phyloP scores from a whole-genome alignment of 2,329 filamentous ascomycete genomes.

The Sclerotinia sclerotiorum region DNA sequence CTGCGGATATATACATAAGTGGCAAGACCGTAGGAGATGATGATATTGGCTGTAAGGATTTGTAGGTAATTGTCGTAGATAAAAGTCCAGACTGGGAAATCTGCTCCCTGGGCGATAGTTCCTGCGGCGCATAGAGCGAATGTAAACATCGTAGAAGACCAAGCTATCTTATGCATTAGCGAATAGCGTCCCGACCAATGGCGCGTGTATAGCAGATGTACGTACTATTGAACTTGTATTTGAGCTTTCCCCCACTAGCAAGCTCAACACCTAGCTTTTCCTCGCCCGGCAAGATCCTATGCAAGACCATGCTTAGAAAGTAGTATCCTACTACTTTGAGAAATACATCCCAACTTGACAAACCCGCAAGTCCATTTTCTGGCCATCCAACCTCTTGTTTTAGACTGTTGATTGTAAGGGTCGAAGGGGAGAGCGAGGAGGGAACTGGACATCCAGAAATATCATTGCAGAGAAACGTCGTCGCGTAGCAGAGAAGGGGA shows the following conservation, averaged over 20 bases:
- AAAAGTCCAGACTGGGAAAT: constrained; percentile 88
- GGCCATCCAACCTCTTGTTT: constrained; percentile 84
- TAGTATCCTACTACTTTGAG: constrained; percentile 78
- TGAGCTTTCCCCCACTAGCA: constrained; percentile 68
- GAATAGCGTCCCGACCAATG: background rate
- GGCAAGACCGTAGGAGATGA: constrained; percentile 72
- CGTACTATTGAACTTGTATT: constrained; percentile 78
- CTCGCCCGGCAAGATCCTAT: constrained; percentile 73
- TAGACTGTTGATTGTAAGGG: constrained; percentile 67
- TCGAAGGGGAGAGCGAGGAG: constrained; percentile 71
- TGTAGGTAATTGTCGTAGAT: constrained; percentile 89
- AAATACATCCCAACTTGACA: constrained; percentile 69
- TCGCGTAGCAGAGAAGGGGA: constrained; percentile 74
- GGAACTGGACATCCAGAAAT: constrained; percentile 87
- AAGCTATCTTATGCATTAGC: constrained; percentile 52
- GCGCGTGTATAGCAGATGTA: background rate
- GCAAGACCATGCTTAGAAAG: constrained; percentile 69
- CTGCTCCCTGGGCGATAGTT: constrained; percentile 72
- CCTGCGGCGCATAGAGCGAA: constrained; percentile 71
- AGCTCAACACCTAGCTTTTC: constrained; percentile 71
- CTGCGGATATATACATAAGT: constrained; percentile 79
- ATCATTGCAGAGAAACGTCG: constrained; percentile 89
- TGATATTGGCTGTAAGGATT: constrained; percentile 77
- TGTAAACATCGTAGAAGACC: constrained; percentile 72
- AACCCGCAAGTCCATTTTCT: constrained; percentile 63